A percentile compares a stretch with the other conserved stretches of the same genome.
Conservation (phyloP, 176 grass and related monocot genomes). For the Coix lacrymajobi region DNA sequence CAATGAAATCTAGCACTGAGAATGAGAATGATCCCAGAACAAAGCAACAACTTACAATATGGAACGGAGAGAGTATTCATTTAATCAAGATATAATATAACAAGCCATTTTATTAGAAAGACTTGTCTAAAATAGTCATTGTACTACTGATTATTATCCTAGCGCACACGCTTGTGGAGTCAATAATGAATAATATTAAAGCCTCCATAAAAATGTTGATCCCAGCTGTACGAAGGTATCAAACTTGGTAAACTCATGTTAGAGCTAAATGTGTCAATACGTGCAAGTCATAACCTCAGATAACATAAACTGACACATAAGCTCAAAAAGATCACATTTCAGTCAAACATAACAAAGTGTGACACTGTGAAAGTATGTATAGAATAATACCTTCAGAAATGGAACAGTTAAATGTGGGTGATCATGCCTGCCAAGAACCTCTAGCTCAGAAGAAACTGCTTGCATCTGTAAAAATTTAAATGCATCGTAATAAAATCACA, state of each 20-base stretch:
- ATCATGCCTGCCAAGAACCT: conserved; percentile 89
- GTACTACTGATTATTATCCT: not conserved
- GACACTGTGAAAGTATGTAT: conserved; percentile 14
- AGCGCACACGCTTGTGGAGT: not conserved
- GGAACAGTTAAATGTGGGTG: conserved; percentile 86
- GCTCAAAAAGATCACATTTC: conserved; percentile 11
- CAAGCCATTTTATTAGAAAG: not conserved
- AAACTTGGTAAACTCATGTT: not conserved
- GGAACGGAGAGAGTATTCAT: not conserved
- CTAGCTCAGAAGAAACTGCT: conserved; percentile 76
- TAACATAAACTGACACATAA: not conserved
- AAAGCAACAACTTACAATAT: not conserved
- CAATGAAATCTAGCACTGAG: not conserved
- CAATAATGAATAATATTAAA: not conserved
- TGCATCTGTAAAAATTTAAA: conserved; percentile 66
- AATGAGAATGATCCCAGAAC: not conserved
- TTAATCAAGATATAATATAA: not conserved
- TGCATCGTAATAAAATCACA: conserved; percentile 1
- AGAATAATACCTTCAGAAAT: conserved; percentile 80
- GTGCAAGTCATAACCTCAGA: not conserved
- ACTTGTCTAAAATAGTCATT: not conserved
- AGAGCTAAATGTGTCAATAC: conserved; percentile 1
- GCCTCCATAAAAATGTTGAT: not conserved
- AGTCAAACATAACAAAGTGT: conserved; percentile 10
- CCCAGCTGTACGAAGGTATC: not conserved